Conservation (phyloP, 176 grass and related monocot genomes). For the Puya raimondii region DNA sequence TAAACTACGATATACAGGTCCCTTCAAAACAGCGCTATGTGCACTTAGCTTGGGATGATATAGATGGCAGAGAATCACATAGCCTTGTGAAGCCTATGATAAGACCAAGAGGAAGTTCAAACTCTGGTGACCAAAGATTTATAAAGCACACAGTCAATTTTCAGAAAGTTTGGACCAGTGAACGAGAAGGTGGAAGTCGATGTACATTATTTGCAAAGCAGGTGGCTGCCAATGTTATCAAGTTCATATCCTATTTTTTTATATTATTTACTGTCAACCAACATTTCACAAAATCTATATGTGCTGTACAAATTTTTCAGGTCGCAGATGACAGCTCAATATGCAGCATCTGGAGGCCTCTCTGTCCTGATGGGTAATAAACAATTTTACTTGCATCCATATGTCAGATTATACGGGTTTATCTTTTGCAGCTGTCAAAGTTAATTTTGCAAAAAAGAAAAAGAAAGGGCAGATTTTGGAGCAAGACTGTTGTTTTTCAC, state of each 20-base stretch:
- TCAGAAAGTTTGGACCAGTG: conserved; percentile 88
- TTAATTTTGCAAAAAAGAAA: not conserved
- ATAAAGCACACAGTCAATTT: conserved; percentile 65
- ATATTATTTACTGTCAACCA: not conserved
- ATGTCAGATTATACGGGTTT: too few relatives aligned
- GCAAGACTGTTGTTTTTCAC: too few relatives aligned
- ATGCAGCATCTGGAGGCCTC: conserved; percentile 79
- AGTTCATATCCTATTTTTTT: not conserved
- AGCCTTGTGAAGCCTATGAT: conserved; percentile 59
- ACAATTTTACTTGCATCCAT: not conserved
- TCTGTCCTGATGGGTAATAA: conserved; percentile 74
- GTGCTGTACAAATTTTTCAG: conserved; percentile 31
- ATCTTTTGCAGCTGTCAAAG: not conserved
- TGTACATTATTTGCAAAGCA: conserved; percentile 94
- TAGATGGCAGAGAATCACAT: conserved; percentile 46
- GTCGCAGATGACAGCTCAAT: conserved; percentile 62
- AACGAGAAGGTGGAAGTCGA: conserved; percentile 58
- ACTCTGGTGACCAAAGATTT: conserved; percentile 40
- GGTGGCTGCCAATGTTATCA: conserved; percentile 30
- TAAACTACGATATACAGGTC: conserved; percentile 33
- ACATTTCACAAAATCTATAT: conserved; percentile 10
- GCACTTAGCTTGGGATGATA: conserved; percentile 61
- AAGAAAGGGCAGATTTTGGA: not conserved
- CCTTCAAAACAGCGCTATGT: conserved; percentile 61
- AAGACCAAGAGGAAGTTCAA: conserved; percentile 62